A percentile compares a stretch with the other conserved stretches of the same genome.
phyloP scores from a whole-genome alignment of 1,284 basidiomycete species.

The Rhizoctonia solani region DNA sequence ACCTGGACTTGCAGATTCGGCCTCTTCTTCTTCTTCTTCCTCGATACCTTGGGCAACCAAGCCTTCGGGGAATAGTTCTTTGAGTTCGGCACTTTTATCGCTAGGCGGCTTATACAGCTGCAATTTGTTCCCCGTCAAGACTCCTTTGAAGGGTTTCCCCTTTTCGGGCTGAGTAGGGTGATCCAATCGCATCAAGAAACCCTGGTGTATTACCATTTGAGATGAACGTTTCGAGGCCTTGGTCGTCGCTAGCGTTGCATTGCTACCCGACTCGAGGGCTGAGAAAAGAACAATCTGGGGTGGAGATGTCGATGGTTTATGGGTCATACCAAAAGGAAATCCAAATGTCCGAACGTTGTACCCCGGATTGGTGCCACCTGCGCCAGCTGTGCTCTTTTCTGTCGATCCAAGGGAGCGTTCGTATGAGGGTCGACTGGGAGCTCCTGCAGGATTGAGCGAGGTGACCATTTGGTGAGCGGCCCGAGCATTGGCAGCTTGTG shows the following conservation, averaged over 20 bases:
- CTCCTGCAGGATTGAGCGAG: background rate
- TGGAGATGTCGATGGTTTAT: constrained; percentile 6
- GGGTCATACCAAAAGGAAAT: constrained; percentile 14
- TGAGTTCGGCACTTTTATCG: constrained; percentile 64
- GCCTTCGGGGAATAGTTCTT: constrained; percentile 70
- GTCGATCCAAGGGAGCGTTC: constrained; percentile 4
- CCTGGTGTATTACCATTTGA: constrained; percentile 72
- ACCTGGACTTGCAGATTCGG: constrained; percentile 44
- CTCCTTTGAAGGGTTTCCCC: constrained; percentile 83
- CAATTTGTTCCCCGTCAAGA: constrained; percentile 77
- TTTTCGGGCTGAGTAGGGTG: constrained; percentile 43
- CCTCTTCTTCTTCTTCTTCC: constrained; percentile 43
- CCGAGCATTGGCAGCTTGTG: background rate
- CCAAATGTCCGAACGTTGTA: constrained; percentile 17
- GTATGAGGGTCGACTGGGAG: background rate
- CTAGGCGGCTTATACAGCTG: constrained; percentile 80
- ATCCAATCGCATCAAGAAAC: constrained; percentile 69
- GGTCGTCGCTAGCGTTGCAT: constrained; percentile 15
- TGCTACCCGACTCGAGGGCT: constrained; percentile 27
- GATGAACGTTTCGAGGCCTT: constrained; percentile 59
- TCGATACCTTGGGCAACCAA: constrained; percentile 36
- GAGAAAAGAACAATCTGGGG: constrained; percentile 30
- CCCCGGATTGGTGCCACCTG: constrained; percentile 1
- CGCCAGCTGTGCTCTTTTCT: constrained; percentile 3
- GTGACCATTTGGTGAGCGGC: background rate